These are phyloP conservation scores for Penicillium salamii DNA, from an alignment of 495 filamentous ascomycete genomes.

Conservation along the genomic window DNA sequence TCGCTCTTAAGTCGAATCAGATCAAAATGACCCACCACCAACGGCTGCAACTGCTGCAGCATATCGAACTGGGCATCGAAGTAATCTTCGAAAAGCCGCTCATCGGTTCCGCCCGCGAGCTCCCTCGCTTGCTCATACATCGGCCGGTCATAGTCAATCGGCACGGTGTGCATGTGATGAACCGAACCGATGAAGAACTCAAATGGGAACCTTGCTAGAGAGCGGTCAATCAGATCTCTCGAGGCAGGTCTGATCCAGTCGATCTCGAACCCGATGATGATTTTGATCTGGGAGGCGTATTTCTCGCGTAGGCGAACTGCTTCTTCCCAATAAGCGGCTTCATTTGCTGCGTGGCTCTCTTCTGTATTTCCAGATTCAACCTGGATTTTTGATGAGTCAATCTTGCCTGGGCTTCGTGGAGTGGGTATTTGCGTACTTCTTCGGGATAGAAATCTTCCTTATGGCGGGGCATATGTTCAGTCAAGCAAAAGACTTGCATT, in stretches of 20 bases:
- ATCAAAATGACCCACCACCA: slow-evolving; percentile 91
- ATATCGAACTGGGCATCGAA: slow-evolving; percentile 85
- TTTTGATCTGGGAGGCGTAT: slow-evolving; percentile 68
- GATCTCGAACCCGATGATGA: slow-evolving; percentile 87
- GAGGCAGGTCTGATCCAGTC: slow-evolving; percentile 84
- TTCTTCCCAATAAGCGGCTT: slow-evolving; percentile 69
- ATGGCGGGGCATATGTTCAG: slow-evolving; percentile 92
- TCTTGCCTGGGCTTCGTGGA: neutral
- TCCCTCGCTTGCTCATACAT: slow-evolving; percentile 64
- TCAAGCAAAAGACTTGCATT: slow-evolving; percentile 80
- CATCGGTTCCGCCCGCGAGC: slow-evolving; percentile 61
- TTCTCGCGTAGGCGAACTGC: slow-evolving; percentile 65
- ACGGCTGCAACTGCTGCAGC: slow-evolving; percentile 68
- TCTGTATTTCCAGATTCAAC: slow-evolving; percentile 38
- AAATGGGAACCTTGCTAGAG: slow-evolving; percentile 59
- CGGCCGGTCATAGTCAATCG: slow-evolving; percentile 79
- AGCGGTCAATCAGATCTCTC: slow-evolving; percentile 49
- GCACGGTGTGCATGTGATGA: slow-evolving; percentile 80
- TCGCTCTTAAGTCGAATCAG: slow-evolving; percentile 77
- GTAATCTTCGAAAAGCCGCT: slow-evolving; percentile 71
- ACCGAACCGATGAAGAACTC: slow-evolving; percentile 91
- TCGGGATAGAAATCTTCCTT: slow-evolving; percentile 84
- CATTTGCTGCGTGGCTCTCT: slow-evolving; percentile 48
- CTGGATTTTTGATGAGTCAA: slow-evolving; percentile 23
- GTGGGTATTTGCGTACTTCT: slow-evolving; percentile 56